Evolutionary conservation across 2,329 filamentous ascomycete genomes (phyloP), one percentile per base, ranked within the genome.

Genomic region (Pseudogymnoascus sp.): DNA sequence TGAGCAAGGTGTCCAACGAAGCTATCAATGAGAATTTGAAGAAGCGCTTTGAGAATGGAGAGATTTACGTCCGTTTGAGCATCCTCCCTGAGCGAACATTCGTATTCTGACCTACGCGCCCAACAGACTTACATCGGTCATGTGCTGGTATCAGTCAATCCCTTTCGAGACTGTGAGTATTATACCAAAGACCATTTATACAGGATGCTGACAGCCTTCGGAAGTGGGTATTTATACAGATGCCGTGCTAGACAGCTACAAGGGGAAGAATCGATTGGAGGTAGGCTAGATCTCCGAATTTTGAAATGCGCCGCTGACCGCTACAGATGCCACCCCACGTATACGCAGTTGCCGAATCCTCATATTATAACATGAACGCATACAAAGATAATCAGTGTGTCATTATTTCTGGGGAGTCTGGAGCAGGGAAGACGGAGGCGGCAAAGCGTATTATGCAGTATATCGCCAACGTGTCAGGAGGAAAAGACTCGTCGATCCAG

Each of bases 341-440:
- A 68, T 99, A 97, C 74, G 93, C 92, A 64, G 94, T 99, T 71
- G 94, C 94, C 72, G 94, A 99, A 77, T 89, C 93, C 6, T 77
- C 92, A 61, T 99, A 99, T 80, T 97, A 97, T 79, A 97, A 99
- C 79, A 97, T 99, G 94, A 97, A 97, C 75, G 93, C 92, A 54
- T 99, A 99, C 81, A 91, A 91, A 71, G 94, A 97, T 69, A 97
- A 97, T 78, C 94, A 99, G 75, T 97, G 94, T 78, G 93, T 99
- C 68, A 99, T 99, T 75, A 99, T 99, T 69, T 97, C 94, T 4
- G 94, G 94, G 73, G 94, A 99, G 77, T 97, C 94, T 2, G 94
- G 94, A 73, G 94, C 94, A 35, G 94, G 94, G 74, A 99, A 99
- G 81, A 99, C 94, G 12, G 94, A 99, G 76, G 94, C 94, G 4